Base-by-base conservation (phyloP, 2,329 filamentous ascomycete genomes). In the Epichloe aotearoae region DNA sequence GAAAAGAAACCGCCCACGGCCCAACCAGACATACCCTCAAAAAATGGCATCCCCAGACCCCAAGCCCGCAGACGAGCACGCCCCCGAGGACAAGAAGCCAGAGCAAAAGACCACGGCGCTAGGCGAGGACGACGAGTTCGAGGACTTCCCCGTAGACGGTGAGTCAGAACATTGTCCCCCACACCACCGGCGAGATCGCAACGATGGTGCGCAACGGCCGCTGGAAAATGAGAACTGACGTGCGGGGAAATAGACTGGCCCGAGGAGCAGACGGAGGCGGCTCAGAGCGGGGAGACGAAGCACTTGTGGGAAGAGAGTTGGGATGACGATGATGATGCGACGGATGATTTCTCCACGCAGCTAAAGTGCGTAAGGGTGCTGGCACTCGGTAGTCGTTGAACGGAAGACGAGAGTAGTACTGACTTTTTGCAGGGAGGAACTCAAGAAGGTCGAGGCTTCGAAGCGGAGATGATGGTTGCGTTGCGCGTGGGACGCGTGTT, bases 281-380 rank as follows among this genome's bases (percentile, higher is more conserved):
- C 85, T 52, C 76, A 78, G 62, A 81, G 76, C 59, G 83, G 83
- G 62, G 80, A 83, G 53, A 76, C 74, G 56, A 72, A 78, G 66
- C 90, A 97, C 72, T 75, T 98, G 50, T 98, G 93, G 93, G 93
- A 98, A 71, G 93, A 98, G 76, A 96, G 89, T 76, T 98, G 93
- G 93, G 93, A 98, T 65, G 93, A 98, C 65, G 93, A 98, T 64
- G 91, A 97, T 66, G 93, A 97, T 70, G 93, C 88, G 58, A 93
- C 79, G 62, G 93, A 98, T 66, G 93, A 98, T 64, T 98, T 98
- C 68, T 93, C 89, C 12, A 80, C 86, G 62, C 91, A 97, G 74
- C 73, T 98, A 64, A 94, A 88, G 91, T 95, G 69, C 30, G 30
- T 30, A 30, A 30, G 30, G 10, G 8, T 4, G 26, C 30, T 30